Conservation (phyloP, 352 stramenopile species). For the Phytopythium montanum region DNA sequence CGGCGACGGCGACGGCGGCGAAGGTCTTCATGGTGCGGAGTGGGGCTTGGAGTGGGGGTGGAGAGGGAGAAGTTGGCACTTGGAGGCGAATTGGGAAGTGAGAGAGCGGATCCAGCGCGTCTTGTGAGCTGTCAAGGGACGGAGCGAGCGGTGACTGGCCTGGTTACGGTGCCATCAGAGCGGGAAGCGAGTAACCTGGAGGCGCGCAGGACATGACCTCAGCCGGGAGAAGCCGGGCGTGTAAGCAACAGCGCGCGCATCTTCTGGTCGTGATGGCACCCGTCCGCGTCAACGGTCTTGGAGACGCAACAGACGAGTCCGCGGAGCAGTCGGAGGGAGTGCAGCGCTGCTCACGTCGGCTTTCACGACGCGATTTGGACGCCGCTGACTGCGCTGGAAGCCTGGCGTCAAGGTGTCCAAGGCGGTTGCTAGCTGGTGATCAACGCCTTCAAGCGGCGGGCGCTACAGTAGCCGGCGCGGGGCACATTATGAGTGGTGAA, state of each 20-base stretch:
- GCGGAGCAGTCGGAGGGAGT: background rate
- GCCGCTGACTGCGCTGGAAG: background rate
- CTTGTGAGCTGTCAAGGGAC: background rate
- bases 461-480: background rate
- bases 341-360: background rate
- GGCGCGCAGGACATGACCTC: background rate
- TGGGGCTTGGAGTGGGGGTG: slow-evolving; percentile 14
- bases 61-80: slow-evolving; percentile 20
- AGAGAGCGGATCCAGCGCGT: slow-evolving; percentile 3
- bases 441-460: background rate
- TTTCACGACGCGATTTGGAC: background rate
- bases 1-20: slow-evolving; percentile 17
- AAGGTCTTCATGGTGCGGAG: slow-evolving; percentile 37
- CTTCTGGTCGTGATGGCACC: background rate
- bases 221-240: background rate
- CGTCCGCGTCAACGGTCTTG: background rate
- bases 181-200: background rate
- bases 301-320: slow-evolving; percentile 1
- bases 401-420: background rate
- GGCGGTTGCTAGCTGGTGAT: background rate
- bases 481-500: background rate
- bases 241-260: background rate
- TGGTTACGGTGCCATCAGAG: background rate
- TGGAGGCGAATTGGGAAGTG: slow-evolving; percentile 36
- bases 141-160: background rate